Conservation (phyloP, 495 filamentous ascomycete species). For the Penicillium roqueforti region DNA sequence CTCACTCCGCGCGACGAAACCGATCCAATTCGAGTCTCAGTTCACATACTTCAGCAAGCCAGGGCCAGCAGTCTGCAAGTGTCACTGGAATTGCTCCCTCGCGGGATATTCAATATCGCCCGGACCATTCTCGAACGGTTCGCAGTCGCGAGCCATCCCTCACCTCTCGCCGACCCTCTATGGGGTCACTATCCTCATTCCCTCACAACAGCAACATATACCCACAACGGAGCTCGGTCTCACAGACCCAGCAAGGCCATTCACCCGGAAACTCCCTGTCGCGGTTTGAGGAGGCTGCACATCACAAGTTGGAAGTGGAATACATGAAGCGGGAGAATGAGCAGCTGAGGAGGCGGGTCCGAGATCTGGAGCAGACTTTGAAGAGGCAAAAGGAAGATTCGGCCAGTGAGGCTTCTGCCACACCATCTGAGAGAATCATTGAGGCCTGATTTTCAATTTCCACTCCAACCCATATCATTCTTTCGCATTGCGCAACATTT, state of each 20-base stretch:
- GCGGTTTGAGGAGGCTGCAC: constrained; percentile 66
- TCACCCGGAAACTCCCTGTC: constrained; percentile 21
- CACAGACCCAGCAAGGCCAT: constrained; percentile 27
- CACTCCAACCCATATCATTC: not conserved
- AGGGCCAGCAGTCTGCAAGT: constrained; percentile 40
- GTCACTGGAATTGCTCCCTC: constrained; percentile 48
- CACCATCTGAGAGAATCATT: not conserved
- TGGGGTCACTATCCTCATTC: constrained; percentile 34
- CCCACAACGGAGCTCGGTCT: constrained; percentile 31
- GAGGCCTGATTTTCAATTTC: constrained; percentile 1
- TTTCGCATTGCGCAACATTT: constrained; percentile 1
- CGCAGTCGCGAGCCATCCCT: constrained; percentile 43
- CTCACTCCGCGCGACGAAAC: constrained; percentile 57
- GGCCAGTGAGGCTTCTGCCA: not conserved
- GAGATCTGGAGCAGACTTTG: constrained; percentile 59
- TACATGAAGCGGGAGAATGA: constrained; percentile 77
- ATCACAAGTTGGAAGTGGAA: constrained; percentile 69
- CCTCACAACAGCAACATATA: constrained; percentile 27
- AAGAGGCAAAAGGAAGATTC: constrained; percentile 24
- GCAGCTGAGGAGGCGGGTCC: constrained; percentile 62
- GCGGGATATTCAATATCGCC: constrained; percentile 33
- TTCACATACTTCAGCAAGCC: constrained; percentile 45
- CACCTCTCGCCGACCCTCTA: constrained; percentile 40
- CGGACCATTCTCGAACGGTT: constrained; percentile 24
- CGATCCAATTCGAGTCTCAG: constrained; percentile 62